These are phyloP conservation scores for Penicillium atrosanguineum DNA, from an alignment of 495 filamentous ascomycete genomes.

Conservation along the genomic window DNA sequence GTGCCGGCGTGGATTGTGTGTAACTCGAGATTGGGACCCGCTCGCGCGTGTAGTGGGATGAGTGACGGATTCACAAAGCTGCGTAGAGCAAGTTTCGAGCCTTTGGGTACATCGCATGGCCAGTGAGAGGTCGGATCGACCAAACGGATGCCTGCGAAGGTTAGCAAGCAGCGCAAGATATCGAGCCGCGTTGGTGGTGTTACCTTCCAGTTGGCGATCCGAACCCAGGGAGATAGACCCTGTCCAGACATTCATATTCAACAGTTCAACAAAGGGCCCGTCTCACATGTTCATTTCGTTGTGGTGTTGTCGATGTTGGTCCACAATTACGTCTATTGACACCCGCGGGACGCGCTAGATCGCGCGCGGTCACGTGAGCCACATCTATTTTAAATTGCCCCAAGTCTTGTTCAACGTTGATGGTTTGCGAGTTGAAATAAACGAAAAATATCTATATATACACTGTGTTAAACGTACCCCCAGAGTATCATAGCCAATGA, in stretches of 20 bases:
- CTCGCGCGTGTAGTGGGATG: constrained; percentile 48
- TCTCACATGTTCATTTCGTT: constrained; percentile 2
- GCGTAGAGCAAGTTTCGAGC: constrained; percentile 37
- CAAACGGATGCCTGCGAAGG: constrained; percentile 36
- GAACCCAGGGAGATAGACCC: constrained; percentile 31
- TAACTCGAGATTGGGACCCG: constrained; percentile 50
- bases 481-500: constrained; percentile 19
- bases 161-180: constrained; percentile 12
- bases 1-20: constrained; percentile 37
- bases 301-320: constrained; percentile 3
- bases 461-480: constrained; percentile 23
- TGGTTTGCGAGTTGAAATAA: background rate
- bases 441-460: constrained; percentile 22
- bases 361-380: constrained; percentile 17
- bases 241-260: constrained; percentile 42
- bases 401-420: background rate
- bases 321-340: background rate
- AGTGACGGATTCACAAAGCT: constrained; percentile 46
- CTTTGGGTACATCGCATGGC: constrained; percentile 39
- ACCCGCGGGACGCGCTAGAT: constrained; percentile 6
- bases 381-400: background rate
- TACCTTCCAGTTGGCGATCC: constrained; percentile 38
- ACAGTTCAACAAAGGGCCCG: background rate
- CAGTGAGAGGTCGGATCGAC: constrained; percentile 36
- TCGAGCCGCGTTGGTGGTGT: constrained; percentile 6